Percentiles rank a stretch among this genome's conserved stretches.
phyloP scores from a whole-genome alignment of 2,329 filamentous ascomycete genomes.

The Ceratocystis cacaofunesta region DNA sequence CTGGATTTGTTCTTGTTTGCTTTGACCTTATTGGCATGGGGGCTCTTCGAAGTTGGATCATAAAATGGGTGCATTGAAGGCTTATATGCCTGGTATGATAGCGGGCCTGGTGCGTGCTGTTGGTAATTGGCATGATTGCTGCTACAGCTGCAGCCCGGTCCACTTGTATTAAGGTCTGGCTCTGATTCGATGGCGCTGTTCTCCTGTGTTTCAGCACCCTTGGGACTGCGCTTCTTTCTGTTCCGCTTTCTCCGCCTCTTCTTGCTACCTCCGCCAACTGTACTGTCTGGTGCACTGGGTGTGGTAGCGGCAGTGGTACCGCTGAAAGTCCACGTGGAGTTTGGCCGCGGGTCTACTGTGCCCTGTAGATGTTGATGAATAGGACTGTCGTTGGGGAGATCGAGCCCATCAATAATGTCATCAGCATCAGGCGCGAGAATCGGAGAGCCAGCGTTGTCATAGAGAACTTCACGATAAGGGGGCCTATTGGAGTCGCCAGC shows the following conservation, averaged over 20 bases:
- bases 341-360: neutral
- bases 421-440: conserved; percentile 13
- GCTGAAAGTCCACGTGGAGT: conserved; percentile 6
- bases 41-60: neutral
- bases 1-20: conserved; percentile 3
- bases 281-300: neutral
- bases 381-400: neutral
- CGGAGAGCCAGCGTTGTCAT: neutral
- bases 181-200: neutral
- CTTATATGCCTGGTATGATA: too few species aligned
- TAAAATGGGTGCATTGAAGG: neutral
- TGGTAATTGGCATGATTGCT: neutral
- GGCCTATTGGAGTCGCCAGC: neutral
- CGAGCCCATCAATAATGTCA: conserved; percentile 16
- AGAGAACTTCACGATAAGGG: neutral
- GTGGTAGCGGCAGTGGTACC: neutral
- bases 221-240: neutral
- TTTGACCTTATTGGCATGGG: conserved; percentile 2
- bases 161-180: neutral
- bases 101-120: neutral
- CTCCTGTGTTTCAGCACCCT: neutral
- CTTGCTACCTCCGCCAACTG: neutral
- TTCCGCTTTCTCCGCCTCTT: neutral
- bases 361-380: neutral
- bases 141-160: neutral